Evolutionary conservation across 495 filamentous ascomycete genomes (phyloP).

Genomic region (Aspergillus diversus): DNA sequence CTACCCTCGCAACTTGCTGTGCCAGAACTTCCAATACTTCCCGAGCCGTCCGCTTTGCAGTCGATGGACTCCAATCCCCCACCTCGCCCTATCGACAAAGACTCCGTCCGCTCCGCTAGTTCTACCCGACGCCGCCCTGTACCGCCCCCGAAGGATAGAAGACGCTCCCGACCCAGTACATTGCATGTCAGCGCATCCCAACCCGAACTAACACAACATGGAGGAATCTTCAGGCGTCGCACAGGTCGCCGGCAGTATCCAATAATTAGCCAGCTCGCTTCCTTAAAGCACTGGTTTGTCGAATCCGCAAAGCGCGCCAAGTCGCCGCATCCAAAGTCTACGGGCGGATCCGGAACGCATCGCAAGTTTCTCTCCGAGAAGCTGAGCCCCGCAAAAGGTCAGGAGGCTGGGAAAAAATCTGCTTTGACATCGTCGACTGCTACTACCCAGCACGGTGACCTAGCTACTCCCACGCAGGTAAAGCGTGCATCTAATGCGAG

Average conservation of each 20-base stretch:
- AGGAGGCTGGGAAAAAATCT: conserved; percentile 41
- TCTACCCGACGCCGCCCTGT: conserved; percentile 73
- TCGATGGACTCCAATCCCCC: conserved; percentile 52
- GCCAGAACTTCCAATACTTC: conserved; percentile 74
- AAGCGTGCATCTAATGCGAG: conserved; percentile 51
- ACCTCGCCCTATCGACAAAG: conserved; percentile 72
- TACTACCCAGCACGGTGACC: conserved; percentile 29
- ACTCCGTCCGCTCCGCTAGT: conserved; percentile 69
- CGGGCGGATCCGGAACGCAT: conserved; percentile 30
- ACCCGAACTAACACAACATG: conserved; percentile 61
- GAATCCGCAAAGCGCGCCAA: conserved; percentile 75
- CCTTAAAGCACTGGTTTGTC: conserved; percentile 86
- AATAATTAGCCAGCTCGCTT: conserved; percentile 76
- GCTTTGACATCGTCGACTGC: conserved; percentile 22
- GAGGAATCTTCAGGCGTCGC: conserved; percentile 58
- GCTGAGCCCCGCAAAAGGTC: conserved; percentile 46
- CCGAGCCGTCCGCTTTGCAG: conserved; percentile 54
- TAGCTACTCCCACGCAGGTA: conserved; percentile 45
- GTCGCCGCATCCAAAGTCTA: conserved; percentile 57
- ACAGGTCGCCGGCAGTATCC: conserved; percentile 65
- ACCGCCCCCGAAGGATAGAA: conserved; percentile 83
- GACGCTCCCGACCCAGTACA: conserved; percentile 73
- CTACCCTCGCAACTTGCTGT: conserved; percentile 53
- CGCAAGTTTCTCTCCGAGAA: conserved; percentile 49
- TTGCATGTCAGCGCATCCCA: conserved; percentile 79